Base-by-base conservation (phyloP, 1,284 basidiomycete genomes). In the Sanghuangporus weigelae region DNA sequence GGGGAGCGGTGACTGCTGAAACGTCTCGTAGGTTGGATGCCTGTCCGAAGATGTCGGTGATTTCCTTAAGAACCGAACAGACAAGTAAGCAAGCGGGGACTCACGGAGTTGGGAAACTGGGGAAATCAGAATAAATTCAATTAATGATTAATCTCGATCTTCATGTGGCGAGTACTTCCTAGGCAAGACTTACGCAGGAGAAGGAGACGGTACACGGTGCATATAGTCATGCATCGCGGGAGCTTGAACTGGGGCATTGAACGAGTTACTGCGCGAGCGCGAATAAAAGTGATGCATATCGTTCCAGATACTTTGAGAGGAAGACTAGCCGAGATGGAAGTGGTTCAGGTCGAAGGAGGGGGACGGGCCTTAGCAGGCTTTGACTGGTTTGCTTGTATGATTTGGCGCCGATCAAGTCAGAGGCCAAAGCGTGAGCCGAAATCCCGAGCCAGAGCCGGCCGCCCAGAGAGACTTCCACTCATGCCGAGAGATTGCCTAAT, bases 221-320 rank as follows among this genome's bases (percentile, higher is more conserved):
- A 36, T 42, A 36, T 19, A 2, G n/a, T 54, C 59, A 26, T 31
- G 40, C 57, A 31, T 31, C 26, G 26, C 26, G 3, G 57, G 44
- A 42, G 60, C 56, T 21, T 55, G 60, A 36, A 60, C 42, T 7
- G 62, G 57, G 31, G 48, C 53, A 21, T 60, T 58, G 21, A 65
- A 65, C 35, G 63, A 65, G 31, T 62, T 50, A 16, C 59, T 38
- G 7, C 63, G 59, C 26, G 60, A 59, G 16, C 64, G 63, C 11
- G 51, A 16, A 50, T 64, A 56, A 8, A 55, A 12, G 55, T 64
- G 63, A 11, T 50, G 48, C n/a, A 14, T 12, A 19, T 36, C 12
- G 19, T 60, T 49, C 58, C 50, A 64, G 58, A 64, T 64, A 21
- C 51, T 19, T 44, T 2, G 36, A 10, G 7, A 14, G 10, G 55